phyloP scores from a whole-genome alignment of 345 rosid genomes.

The Fremontodendron californicum region DNA sequence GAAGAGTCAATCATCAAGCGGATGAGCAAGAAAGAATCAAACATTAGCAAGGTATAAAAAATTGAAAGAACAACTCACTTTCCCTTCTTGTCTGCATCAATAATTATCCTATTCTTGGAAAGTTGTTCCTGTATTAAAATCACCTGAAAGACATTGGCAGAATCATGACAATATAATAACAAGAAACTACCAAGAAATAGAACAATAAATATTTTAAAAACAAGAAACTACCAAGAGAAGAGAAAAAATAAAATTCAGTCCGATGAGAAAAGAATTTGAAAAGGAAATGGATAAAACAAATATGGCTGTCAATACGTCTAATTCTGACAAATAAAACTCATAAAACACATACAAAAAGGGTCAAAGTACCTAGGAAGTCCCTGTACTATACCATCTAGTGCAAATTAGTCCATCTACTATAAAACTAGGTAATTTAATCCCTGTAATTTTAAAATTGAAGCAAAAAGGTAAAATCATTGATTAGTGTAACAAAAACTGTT shows the following conservation, averaged over 20 bases:
- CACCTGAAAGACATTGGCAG: slow-evolving; percentile 51
- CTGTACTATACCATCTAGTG: too few species aligned
- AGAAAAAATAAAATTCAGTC: not conserved
- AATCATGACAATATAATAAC: not conserved
- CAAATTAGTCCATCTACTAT: too few species aligned
- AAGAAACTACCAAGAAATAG: not conserved
- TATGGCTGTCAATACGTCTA: not conserved
- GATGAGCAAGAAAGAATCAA: not conserved
- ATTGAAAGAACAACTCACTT: slow-evolving; percentile 57
- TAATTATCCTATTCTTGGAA: slow-evolving; percentile 89
- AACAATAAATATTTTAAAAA: not conserved
- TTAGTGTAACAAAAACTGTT: too few species aligned
- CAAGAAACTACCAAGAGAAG: not conserved
- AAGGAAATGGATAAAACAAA: not conserved
- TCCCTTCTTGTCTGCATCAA: slow-evolving; percentile 87
- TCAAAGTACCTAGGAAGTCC: too few species aligned
- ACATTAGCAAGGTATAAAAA: slow-evolving; percentile 3
- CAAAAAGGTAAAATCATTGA: too few species aligned
- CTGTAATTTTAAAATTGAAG: too few species aligned
- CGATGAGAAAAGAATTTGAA: not conserved
- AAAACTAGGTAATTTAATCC: too few species aligned
- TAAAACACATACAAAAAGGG: not conserved
- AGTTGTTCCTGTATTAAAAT: slow-evolving; percentile 91
- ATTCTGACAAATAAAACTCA: not conserved
- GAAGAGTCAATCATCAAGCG: not conserved